These are phyloP conservation scores for Phytophthora syringae DNA, from an alignment of 352 stramenopile species.

Conservation along the genomic window DNA sequence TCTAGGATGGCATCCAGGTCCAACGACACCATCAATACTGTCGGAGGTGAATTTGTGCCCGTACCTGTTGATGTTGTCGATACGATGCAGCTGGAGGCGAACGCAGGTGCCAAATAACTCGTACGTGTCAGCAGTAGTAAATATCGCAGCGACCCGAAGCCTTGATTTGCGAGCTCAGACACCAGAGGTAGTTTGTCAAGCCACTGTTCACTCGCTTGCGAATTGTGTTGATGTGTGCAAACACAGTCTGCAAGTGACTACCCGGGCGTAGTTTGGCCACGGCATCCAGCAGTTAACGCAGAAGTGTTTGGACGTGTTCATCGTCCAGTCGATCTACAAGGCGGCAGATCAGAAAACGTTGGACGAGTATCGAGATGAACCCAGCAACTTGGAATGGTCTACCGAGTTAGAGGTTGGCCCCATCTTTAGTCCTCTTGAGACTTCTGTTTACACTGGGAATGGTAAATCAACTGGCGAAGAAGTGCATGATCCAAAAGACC, in stretches of 20 bases:
- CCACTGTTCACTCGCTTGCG: background rate
- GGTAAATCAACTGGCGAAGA: background rate
- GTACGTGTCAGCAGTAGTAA: conserved; percentile 51
- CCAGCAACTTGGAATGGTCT: conserved; percentile 42
- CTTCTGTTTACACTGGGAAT: background rate
- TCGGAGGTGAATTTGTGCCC: background rate
- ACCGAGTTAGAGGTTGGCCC: background rate
- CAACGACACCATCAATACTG: background rate
- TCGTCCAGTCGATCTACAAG: conserved; percentile 53
- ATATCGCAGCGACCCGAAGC: conserved; percentile 48
- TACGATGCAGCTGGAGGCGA: conserved; percentile 14
- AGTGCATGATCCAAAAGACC: background rate
- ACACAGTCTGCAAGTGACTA: conserved; percentile 10
- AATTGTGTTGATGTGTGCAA: no score
- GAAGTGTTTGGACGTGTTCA: conserved; percentile 39
- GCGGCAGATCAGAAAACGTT: conserved; percentile 40
- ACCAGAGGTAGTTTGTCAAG: conserved; percentile 43
- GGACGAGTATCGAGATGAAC: conserved; percentile 16
- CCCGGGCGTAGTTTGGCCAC: no score
- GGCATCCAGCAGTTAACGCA: conserved; percentile 45
- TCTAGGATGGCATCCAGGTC: background rate
- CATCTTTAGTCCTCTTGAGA: background rate
- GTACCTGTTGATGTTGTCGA: conserved; percentile 1
- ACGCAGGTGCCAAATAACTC: conserved; percentile 19
- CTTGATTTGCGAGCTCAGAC: conserved; percentile 29